phyloP scores from a whole-genome alignment of 192 early-diverging fungal genomes.

The Thamnidium elegans region DNA sequence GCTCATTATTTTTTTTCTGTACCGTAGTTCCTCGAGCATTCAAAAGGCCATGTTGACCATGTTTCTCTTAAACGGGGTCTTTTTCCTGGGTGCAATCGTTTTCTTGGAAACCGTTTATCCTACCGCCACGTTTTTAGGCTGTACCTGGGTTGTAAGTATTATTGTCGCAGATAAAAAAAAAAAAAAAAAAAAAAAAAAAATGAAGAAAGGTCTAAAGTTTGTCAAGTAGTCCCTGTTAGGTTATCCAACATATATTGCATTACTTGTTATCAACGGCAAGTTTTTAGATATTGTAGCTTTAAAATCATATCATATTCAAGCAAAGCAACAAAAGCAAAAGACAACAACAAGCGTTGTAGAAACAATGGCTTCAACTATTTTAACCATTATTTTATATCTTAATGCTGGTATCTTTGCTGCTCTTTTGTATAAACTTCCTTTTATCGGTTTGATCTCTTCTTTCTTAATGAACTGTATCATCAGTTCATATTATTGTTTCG shows the following conservation, averaged over 20 bases:
- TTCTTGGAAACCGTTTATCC: constrained; percentile 31
- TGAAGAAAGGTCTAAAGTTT: too few relatives aligned
- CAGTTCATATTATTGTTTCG: constrained; percentile 37
- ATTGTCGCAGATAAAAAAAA: neutral
- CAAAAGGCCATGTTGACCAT: constrained; percentile 29
- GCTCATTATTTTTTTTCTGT: neutral
- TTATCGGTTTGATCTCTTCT: constrained; percentile 18
- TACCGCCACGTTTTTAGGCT: constrained; percentile 24
- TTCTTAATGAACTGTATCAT: constrained; percentile 33
- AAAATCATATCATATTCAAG: constrained; percentile 17
- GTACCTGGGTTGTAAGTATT: constrained; percentile 26
- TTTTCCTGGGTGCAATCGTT: constrained; percentile 25
- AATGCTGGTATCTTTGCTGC: constrained; percentile 23
- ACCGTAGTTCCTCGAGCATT: constrained; percentile 28
- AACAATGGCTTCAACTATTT: constrained; percentile 26
- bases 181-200: too few relatives aligned
- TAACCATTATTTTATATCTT: constrained; percentile 29
- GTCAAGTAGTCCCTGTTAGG: constrained; percentile 17
- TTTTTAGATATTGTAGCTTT: constrained; percentile 27
- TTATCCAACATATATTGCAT: constrained; percentile 28
- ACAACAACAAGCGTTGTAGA: constrained; percentile 8
- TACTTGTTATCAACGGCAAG: constrained; percentile 24
- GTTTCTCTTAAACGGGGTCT: constrained; percentile 30
- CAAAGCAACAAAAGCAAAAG: constrained; percentile 4
- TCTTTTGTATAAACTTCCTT: constrained; percentile 26